phyloP scores from a whole-genome alignment of 225 moss, liverwort and hornwort species.

The Pseudoscleropodium purum region DNA sequence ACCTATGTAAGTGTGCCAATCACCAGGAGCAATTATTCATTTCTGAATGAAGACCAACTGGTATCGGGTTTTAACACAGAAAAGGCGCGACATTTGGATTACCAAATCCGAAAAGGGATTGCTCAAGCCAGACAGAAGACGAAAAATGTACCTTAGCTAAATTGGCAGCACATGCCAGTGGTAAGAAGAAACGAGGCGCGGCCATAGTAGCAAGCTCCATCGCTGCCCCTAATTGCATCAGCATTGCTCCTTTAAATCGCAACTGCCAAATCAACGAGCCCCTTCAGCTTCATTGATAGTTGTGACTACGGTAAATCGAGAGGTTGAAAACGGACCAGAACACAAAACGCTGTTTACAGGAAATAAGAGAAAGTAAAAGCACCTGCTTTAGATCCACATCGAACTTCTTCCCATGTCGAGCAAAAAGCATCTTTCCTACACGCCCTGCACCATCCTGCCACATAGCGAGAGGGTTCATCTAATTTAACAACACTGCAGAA shows the following conservation, averaged over 20 bases:
- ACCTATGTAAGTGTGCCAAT: background rate
- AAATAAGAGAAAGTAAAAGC: background rate
- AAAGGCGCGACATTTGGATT: background rate
- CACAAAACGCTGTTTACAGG: background rate
- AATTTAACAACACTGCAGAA: background rate
- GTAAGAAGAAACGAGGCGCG: conserved; percentile 70
- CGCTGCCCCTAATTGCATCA: conserved; percentile 97
- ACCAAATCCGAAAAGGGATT: background rate
- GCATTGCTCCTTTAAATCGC: conserved; percentile 86
- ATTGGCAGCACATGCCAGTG: conserved; percentile 95
- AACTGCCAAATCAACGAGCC: conserved; percentile 58
- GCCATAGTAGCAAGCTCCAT: conserved; percentile 88
- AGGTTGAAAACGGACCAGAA: background rate
- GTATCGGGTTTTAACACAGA: background rate
- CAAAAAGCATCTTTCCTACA: conserved; percentile 96
- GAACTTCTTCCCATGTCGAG: conserved; percentile 98
- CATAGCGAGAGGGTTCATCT: background rate
- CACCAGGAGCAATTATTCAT: background rate
- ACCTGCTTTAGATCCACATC: conserved; percentile 98
- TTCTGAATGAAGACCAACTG: background rate
- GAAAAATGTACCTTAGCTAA: conserved; percentile 65
- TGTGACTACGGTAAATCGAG: background rate
- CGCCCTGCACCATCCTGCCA: conserved; percentile 96
- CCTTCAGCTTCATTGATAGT: background rate
- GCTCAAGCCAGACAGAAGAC: background rate